phyloP scores from a whole-genome alignment of 371 early-diverging fungal genomes.

The Choanephora cucurbitarum region DNA sequence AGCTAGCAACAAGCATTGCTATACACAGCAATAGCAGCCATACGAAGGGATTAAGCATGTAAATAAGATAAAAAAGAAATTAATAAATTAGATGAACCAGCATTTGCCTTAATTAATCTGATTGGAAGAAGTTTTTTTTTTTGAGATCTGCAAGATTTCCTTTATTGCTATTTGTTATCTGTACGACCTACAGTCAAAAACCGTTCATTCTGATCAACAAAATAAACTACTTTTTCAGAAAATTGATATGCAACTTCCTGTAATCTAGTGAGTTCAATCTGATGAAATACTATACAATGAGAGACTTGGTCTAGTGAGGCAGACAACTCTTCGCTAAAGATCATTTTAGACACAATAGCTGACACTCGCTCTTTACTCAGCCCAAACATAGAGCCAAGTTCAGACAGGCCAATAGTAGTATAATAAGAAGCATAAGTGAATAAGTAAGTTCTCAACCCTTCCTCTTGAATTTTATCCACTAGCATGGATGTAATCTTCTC shows the following conservation, averaged over 20 bases:
- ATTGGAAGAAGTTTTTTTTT: too few relatives aligned
- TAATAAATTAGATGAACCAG: background rate
- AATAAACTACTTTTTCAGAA: constrained; percentile 83
- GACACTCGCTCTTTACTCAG: constrained; percentile 69
- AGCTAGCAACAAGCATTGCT: constrained; percentile 86
- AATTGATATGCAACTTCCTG: constrained; percentile 85
- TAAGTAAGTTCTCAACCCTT: constrained; percentile 94
- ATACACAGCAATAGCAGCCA: constrained; percentile 75
- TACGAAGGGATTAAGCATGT: constrained; percentile 61
- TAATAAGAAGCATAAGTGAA: constrained; percentile 90
- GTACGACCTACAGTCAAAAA: constrained; percentile 20
- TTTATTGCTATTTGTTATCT: too few relatives aligned
- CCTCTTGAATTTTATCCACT: constrained; percentile 87
- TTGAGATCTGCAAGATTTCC: too few relatives aligned
- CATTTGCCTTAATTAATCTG: too few relatives aligned
- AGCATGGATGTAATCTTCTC: constrained; percentile 88
- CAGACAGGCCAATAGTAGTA: constrained; percentile 80
- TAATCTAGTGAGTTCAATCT: constrained; percentile 80
- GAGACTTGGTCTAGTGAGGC: constrained; percentile 82
- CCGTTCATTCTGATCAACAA: constrained; percentile 93
- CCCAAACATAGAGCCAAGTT: constrained; percentile 86
- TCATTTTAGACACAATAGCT: constrained; percentile 88
- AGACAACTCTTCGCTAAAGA: constrained; percentile 88
- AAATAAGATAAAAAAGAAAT: background rate
- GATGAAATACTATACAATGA: constrained; percentile 80